Evolutionary conservation across 1,284 basidiomycete genomes (phyloP).

Genomic region (Pholiota adiposa): DNA sequence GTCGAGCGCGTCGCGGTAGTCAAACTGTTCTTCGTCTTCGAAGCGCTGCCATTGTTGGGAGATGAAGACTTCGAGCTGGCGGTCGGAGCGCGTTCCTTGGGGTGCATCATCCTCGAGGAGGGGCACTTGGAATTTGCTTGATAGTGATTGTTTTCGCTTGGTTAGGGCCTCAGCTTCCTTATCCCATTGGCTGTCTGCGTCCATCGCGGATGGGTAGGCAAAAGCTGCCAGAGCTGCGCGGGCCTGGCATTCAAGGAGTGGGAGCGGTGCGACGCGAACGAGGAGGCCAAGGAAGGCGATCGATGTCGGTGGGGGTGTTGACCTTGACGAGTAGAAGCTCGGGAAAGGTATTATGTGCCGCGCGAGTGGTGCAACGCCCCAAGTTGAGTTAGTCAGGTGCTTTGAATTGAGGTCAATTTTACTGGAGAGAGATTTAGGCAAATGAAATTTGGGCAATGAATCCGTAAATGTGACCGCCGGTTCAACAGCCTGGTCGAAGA

Average conservation of each 20-base stretch:
- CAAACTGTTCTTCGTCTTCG: slow-evolving; percentile 57
- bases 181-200: not conserved
- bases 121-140: slow-evolving; percentile 1
- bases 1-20: slow-evolving; percentile 66
- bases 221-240: slow-evolving; percentile 59
- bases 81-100: not conserved
- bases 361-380: slow-evolving; percentile 58
- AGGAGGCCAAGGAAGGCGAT: slow-evolving; percentile 71
- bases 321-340: slow-evolving; percentile 26
- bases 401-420: slow-evolving; percentile 1
- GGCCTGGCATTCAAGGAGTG: slow-evolving; percentile 71
- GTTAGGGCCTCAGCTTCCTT: not conserved
- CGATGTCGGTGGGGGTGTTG: slow-evolving; percentile 43
- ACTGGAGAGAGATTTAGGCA: slow-evolving; percentile 49
- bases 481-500: slow-evolving; percentile 48
- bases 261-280: slow-evolving; percentile 61
- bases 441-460: slow-evolving; percentile 33
- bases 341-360: slow-evolving; percentile 69
- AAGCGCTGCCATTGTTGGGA: slow-evolving; percentile 62
- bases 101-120: slow-evolving; percentile 2
- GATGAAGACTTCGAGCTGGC: slow-evolving; percentile 31
- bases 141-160: not conserved
- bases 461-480: slow-evolving; percentile 23
- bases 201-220: slow-evolving; percentile 1
- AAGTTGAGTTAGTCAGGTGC: slow-evolving; percentile 63